Conservation (phyloP, 2,329 filamentous ascomycete genomes). For the Lachnellula arida region DNA sequence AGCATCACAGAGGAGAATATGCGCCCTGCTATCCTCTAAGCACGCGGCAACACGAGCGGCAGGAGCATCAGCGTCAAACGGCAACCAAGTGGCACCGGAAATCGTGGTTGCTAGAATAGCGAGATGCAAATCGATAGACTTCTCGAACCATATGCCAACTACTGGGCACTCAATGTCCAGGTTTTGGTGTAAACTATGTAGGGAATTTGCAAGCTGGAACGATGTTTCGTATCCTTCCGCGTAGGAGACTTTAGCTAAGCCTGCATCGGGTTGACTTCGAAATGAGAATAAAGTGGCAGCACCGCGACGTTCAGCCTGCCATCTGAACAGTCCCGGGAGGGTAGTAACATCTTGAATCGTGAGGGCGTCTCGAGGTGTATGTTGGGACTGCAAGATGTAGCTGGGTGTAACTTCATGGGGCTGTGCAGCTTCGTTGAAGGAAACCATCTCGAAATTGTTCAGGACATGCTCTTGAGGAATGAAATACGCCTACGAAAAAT, state of each 20-base stretch:
- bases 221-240: background rate
- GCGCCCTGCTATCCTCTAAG: conserved; percentile 1
- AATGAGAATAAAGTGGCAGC: conserved; percentile 1
- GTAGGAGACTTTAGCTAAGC: background rate
- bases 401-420: background rate
- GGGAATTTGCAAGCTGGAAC: background rate
- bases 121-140: conserved; percentile 6
- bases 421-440: background rate
- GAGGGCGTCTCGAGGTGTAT: background rate
- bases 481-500: too few species aligned
- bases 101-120: conserved; percentile 5
- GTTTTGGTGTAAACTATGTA: background rate
- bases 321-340: conserved; percentile 1
- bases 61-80: background rate
- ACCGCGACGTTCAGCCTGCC: background rate
- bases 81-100: conserved; percentile 4
- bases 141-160: conserved; percentile 4
- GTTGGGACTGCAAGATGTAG: background rate
- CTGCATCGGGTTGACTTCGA: background rate
- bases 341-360: background rate
- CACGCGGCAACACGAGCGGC: background rate
- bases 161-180: background rate
- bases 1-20: background rate
- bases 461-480: background rate
- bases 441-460: background rate